A percentile compares a stretch with the other conserved stretches of the same genome.
These are phyloP conservation scores for Penicillium sp. DNA, from an alignment of 2,329 filamentous ascomycete species.

Conservation along the genomic window DNA sequence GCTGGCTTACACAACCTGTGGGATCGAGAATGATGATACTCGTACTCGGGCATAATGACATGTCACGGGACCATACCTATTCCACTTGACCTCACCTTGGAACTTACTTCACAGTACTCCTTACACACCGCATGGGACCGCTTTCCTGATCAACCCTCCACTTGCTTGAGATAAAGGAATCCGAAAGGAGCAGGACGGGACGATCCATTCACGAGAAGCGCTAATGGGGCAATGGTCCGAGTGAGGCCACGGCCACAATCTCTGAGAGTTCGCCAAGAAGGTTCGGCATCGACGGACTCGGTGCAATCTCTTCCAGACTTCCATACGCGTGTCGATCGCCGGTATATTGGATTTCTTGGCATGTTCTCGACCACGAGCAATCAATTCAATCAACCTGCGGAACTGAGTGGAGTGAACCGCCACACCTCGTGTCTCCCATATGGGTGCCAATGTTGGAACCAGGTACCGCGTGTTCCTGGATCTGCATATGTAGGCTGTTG, in stretches of 20 bases:
- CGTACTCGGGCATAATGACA: neutral
- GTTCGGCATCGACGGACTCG: neutral
- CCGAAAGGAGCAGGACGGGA: neutral
- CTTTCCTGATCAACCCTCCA: neutral
- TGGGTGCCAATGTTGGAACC: neutral
- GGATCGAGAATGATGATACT: neutral
- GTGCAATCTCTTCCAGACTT: neutral
- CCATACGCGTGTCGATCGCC: slow-evolving; percentile 1
- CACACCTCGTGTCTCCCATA: neutral
- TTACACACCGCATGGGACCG: neutral
- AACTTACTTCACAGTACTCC: neutral
- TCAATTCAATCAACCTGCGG: slow-evolving; percentile 14
- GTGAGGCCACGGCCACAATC: neutral
- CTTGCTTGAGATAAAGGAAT: no score
- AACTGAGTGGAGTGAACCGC: slow-evolving; percentile 4
- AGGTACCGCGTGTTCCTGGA: slow-evolving; percentile 3
- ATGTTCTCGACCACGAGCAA: slow-evolving; percentile 15
- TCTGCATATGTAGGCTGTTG: neutral
- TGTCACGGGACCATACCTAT: neutral
- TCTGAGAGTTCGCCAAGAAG: slow-evolving; percentile 1
- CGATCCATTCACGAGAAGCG: neutral
- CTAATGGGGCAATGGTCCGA: neutral
- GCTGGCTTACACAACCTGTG: neutral
- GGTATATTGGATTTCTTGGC: slow-evolving; percentile 15
- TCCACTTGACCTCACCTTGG: neutral